phyloP scores from a whole-genome alignment of 805 yeast genomes.

The Isabelozyma rhagii region DNA sequence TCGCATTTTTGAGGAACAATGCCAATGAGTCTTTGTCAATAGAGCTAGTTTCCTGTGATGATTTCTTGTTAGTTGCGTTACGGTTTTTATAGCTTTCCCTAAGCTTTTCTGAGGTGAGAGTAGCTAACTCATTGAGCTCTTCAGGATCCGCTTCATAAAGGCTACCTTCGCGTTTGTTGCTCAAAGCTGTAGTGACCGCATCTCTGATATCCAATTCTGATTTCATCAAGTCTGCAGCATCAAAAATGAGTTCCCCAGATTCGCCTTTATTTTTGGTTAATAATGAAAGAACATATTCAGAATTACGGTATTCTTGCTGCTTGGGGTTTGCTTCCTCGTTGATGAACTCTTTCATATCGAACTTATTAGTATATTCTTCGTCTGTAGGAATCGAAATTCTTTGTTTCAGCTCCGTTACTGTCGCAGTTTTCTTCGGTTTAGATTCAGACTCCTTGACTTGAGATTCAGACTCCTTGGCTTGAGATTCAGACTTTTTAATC shows the following conservation, averaged over 20 bases:
- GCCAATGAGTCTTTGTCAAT: slow-evolving; percentile 28
- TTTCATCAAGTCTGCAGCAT: neutral
- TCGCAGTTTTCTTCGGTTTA: neutral
- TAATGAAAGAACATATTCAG: slow-evolving; percentile 12
- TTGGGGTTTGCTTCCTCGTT: slow-evolving; percentile 4
- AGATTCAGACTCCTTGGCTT: neutral
- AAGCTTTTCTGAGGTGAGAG: slow-evolving; percentile 14
- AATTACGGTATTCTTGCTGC: slow-evolving; percentile 10
- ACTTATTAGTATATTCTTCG: slow-evolving; percentile 11
- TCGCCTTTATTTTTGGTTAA: slow-evolving; percentile 7
- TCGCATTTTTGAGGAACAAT: slow-evolving; percentile 41
- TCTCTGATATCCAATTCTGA: slow-evolving; percentile 16
- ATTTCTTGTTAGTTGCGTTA: neutral
- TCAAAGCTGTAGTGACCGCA: slow-evolving; percentile 21
- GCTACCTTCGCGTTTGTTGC: slow-evolving; percentile 9
- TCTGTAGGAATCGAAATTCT: slow-evolving; percentile 1
- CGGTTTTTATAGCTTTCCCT: slow-evolving; percentile 9
- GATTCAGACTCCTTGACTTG: neutral
- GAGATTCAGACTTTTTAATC: neutral
- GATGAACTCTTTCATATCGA: slow-evolving; percentile 16
- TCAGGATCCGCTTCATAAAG: slow-evolving; percentile 6
- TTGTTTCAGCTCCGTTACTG: neutral
- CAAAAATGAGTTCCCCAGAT: neutral
- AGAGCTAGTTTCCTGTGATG: neutral
- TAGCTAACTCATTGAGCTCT: slow-evolving; percentile 10